A percentile compares a stretch with the other conserved stretches of the same genome.
Evolutionary conservation across 2,329 filamentous ascomycete genomes (phyloP).

Genomic region (Cladosporium sp.): DNA sequence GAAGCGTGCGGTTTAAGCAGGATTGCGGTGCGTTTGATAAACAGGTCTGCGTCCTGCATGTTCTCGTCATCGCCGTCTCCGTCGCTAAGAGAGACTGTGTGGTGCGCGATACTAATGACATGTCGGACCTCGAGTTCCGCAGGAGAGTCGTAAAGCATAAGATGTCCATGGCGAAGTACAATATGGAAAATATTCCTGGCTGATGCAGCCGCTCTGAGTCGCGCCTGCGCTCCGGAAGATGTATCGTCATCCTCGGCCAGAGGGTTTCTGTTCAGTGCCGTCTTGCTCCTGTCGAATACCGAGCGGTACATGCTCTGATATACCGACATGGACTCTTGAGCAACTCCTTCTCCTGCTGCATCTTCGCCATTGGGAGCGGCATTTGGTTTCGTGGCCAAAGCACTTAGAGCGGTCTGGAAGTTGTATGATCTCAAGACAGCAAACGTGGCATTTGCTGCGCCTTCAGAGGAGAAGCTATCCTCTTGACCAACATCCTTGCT

Average conservation of each 20-base stretch:
- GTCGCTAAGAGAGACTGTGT: conserved; percentile 80
- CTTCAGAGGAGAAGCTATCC: conserved; percentile 22
- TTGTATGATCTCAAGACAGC: conserved; percentile 36
- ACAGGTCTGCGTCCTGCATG: conserved; percentile 89
- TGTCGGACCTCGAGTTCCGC: conserved; percentile 95
- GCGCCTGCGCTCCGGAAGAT: conserved; percentile 12
- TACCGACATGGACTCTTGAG: conserved; percentile 68
- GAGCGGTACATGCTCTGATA: conserved; percentile 98
- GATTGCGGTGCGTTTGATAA: conserved; percentile 70
- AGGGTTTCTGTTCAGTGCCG: conserved; percentile 33
- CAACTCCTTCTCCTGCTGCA: conserved; percentile 51
- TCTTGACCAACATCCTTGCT: conserved; percentile 20
- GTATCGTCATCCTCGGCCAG: conserved; percentile 24
- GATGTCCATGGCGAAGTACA: conserved; percentile 73
- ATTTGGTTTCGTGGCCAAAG: conserved; percentile 29
- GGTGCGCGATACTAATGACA: conserved; percentile 88
- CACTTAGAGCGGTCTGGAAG: conserved; percentile 32
- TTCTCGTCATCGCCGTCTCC: conserved; percentile 48
- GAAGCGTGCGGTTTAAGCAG: conserved; percentile 31
- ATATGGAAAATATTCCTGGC: conserved; percentile 32
- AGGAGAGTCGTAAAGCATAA: conserved; percentile 96
- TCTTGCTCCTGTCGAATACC: conserved; percentile 79
- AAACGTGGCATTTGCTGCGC: conserved; percentile 34
- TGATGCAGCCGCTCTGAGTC: conserved; percentile 5
- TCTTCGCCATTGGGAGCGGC: conserved; percentile 22